Conservation (phyloP, 352 stramenopile genomes). For the Phytophthora cactorum region DNA sequence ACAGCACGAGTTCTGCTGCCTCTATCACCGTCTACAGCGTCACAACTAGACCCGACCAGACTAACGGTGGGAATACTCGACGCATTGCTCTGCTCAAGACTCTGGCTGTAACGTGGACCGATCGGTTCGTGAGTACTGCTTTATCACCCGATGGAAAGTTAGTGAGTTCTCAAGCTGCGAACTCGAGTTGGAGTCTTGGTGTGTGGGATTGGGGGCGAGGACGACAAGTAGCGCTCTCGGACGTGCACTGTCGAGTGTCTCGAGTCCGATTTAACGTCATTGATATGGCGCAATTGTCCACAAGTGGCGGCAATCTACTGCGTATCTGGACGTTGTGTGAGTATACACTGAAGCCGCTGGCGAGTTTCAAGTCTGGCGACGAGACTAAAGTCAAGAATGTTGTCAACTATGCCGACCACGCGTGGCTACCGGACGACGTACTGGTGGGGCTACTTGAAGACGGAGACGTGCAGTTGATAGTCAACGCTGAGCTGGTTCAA, state of each 20-base stretch:
- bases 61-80: slow-evolving; percentile 16
- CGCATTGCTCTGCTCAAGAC: slow-evolving; percentile 45
- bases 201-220: slow-evolving; percentile 84
- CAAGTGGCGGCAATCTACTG: slow-evolving; percentile 69
- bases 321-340: slow-evolving; percentile 79
- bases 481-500: slow-evolving; percentile 78
- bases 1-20: slow-evolving; percentile 20
- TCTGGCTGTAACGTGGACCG: slow-evolving; percentile 52
- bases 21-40: slow-evolving; percentile 51
- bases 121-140: slow-evolving; percentile 58
- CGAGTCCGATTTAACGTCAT: slow-evolving; percentile 79
- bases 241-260: slow-evolving; percentile 78
- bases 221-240: slow-evolving; percentile 59
- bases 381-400: slow-evolving; percentile 59
- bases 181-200: slow-evolving; percentile 61
- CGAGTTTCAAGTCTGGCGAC: slow-evolving; percentile 80
- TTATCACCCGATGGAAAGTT: slow-evolving; percentile 78
- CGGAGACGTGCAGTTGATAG: slow-evolving; percentile 75
- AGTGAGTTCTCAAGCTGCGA: slow-evolving; percentile 62
- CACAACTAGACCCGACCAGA: slow-evolving; percentile 3
- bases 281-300: slow-evolving; percentile 83
- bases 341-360: slow-evolving; percentile 72
- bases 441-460: slow-evolving; percentile 73
- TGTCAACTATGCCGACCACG: slow-evolving; percentile 69
- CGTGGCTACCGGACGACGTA: slow-evolving; percentile 72